These are phyloP conservation scores for Sclerotinia sclerotiorum DNA, from an alignment of 2,329 filamentous ascomycete species.

Conservation along the genomic window DNA sequence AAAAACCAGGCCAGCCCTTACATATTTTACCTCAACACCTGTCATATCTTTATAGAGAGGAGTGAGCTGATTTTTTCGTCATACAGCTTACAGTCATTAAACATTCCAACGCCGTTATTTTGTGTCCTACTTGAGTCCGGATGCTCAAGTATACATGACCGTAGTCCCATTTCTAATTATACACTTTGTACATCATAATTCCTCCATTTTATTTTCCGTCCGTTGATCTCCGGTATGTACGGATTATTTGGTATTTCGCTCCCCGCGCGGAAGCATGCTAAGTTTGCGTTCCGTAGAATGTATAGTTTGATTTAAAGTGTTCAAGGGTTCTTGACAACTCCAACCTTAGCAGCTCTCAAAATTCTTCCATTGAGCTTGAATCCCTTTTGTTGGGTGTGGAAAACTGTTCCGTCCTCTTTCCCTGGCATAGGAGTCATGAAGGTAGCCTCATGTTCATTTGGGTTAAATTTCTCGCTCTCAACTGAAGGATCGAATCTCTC, in stretches of 20 bases:
- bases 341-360: constrained; percentile 90
- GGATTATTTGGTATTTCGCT: background rate
- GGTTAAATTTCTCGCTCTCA: constrained; percentile 83
- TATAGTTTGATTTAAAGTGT: background rate
- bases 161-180: constrained; percentile 22
- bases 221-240: background rate
- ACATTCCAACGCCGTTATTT: constrained; percentile 23
- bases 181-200: constrained; percentile 24
- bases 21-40: constrained; percentile 16
- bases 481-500: constrained; percentile 78
- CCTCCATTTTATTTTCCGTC: background rate
- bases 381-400: constrained; percentile 92
- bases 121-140: constrained; percentile 6
- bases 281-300: background rate
- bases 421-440: constrained; percentile 87
- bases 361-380: constrained; percentile 91
- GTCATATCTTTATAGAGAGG: constrained; percentile 23
- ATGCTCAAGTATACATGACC: constrained; percentile 18
- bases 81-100: constrained; percentile 23
- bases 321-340: constrained; percentile 78
- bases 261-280: constrained; percentile 2
- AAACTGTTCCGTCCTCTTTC: constrained; percentile 88
- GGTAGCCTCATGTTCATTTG: constrained; percentile 93
- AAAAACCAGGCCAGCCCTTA: constrained; percentile 11
- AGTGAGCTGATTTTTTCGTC: constrained; percentile 22